phyloP scores from a whole-genome alignment of 371 early-diverging fungal genomes.

The Coemansia sp. region DNA sequence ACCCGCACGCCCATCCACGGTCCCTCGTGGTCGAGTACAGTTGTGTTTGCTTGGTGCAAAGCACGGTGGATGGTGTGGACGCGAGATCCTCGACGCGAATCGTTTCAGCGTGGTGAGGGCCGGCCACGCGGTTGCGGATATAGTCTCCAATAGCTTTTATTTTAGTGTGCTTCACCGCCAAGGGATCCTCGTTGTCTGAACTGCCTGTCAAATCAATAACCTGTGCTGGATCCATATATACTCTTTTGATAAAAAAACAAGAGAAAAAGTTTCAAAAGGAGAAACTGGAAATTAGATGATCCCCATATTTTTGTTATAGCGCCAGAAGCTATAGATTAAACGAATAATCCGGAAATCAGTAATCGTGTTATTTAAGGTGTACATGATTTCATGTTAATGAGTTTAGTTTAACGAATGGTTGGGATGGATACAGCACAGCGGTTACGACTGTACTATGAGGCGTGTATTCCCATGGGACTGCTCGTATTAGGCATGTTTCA shows the following conservation, averaged over 20 bases:
- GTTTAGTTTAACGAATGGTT: background rate
- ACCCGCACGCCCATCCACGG: constrained; percentile 77
- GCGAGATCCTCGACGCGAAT: constrained; percentile 11
- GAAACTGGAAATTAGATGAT: background rate
- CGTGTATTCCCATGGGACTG: constrained; percentile 29
- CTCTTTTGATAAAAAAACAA: no score
- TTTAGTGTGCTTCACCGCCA: background rate
- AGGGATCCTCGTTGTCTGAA: constrained; percentile 2
- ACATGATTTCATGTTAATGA: background rate
- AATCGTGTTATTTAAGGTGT: background rate
- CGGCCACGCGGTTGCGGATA: constrained; percentile 2
- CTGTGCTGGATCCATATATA: background rate
- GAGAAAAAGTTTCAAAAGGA: background rate
- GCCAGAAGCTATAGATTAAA: background rate
- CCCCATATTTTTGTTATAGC: background rate
- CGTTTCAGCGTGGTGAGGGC: background rate
- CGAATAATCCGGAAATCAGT: background rate
- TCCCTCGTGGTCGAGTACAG: constrained; percentile 57
- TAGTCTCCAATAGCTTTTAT: constrained; percentile 8
- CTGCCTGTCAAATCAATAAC: constrained; percentile 26
- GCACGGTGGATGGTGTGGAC: constrained; percentile 18
- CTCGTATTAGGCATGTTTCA: background rate
- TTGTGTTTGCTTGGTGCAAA: constrained; percentile 56
- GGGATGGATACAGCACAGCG: background rate
- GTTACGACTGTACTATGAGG: constrained; percentile 24